These are phyloP conservation scores for Ceratobasidium sp. DNA, from an alignment of 1,284 basidiomycete genomes.

Conservation along the genomic window DNA sequence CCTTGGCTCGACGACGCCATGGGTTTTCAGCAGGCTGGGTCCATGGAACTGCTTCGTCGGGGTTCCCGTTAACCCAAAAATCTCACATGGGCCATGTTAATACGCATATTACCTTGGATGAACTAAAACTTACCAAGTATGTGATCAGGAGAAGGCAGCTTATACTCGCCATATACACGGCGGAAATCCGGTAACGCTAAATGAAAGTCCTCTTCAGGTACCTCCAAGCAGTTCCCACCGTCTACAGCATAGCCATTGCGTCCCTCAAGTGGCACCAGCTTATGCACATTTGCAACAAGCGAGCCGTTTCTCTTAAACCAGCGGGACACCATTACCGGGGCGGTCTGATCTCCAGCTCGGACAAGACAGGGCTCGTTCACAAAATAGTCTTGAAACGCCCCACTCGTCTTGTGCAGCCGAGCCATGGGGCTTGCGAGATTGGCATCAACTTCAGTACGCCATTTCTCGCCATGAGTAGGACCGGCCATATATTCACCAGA, in stretches of 20 bases:
- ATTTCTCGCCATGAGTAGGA: neutral
- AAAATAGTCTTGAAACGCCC: neutral
- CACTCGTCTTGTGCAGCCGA: neutral
- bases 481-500: neutral
- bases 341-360: neutral
- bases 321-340: neutral
- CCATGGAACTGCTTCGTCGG: neutral
- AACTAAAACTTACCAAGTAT: neutral
- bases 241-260: neutral
- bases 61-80: neutral
- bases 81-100: too few relatives aligned
- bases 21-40: neutral
- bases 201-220: conserved; percentile 7
- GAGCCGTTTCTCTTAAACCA: neutral
- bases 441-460: neutral
- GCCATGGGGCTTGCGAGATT: neutral
- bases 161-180: neutral
- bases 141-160: neutral
- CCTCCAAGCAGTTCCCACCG: neutral
- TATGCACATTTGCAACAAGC: neutral
- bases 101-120: too few relatives aligned
- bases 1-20: neutral
- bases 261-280: neutral
- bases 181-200: neutral
- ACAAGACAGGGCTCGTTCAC: neutral